Evolutionary conservation across 2,329 filamentous ascomycete genomes (phyloP).

Genomic region (Emergomyces pasteurianus): DNA sequence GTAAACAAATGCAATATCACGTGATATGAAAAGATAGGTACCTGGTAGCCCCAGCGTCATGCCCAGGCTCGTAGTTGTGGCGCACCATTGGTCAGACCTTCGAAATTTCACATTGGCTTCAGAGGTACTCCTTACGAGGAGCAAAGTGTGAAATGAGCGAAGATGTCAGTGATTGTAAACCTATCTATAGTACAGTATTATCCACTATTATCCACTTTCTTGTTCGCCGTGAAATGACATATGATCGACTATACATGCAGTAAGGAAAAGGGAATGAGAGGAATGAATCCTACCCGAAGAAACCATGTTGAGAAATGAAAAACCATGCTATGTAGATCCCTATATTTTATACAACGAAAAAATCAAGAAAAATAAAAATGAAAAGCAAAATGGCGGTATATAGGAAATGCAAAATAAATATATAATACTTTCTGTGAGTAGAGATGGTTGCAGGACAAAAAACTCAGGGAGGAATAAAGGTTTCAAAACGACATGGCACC

Average conservation of each 20-base stretch:
- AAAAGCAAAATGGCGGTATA: background rate
- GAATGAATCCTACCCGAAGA: conserved; percentile 11
- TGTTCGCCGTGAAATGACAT: background rate
- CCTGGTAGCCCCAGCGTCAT: too few species aligned
- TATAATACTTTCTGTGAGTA: background rate
- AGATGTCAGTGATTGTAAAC: background rate
- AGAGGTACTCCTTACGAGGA: too few species aligned
- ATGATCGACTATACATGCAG: conserved; percentile 11
- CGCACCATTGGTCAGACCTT: too few species aligned
- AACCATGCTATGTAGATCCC: conserved; percentile 22
- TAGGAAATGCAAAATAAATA: background rate
- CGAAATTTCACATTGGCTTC: too few species aligned
- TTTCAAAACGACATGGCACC: background rate
- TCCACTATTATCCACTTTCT: background rate
- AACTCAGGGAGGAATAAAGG: background rate
- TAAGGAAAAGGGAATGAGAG: conserved; percentile 15
- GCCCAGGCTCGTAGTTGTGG: too few species aligned
- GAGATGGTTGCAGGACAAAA: background rate
- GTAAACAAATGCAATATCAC: background rate
- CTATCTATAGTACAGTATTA: conserved; percentile 1
- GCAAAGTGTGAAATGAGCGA: background rate
- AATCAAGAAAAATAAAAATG: conserved; percentile 15
- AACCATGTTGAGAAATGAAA: conserved; percentile 19
- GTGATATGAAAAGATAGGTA: background rate
- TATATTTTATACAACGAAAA: conserved; percentile 4